Base-by-base conservation (phyloP, 2,329 filamentous ascomycete species). In the Epicoccum nigrum region DNA sequence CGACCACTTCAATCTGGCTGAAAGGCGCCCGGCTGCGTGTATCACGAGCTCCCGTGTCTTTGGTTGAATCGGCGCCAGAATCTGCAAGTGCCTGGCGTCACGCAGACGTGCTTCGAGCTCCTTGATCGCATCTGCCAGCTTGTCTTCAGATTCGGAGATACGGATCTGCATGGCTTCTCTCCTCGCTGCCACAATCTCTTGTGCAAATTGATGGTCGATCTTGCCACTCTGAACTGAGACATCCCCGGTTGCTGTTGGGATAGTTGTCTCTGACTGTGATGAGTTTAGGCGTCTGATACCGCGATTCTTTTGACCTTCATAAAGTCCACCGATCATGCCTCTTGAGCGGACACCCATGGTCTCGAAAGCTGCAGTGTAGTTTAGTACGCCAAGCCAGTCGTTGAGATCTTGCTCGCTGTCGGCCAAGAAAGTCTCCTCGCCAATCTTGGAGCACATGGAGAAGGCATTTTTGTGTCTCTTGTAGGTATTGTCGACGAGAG, bases 401-500 rank as follows among this genome's bases (percentile, higher is more conserved):
- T 97, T 96, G 82, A 96, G 86, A 64, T 99, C 94, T 1, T 85
- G 80, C 64, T 99, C 94, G 45, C 86, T 91, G 63, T 97, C 92
- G 4, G 94, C 93, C 15, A 97, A 78, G 30, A 99, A 87, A 0
- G 93, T 87, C 69, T 99, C 94, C 66, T 99, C 93, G 1, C 91
- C 89, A 58, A 61, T 63, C 45, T 94, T 90, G 23, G 91, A 86
- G 53, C 96, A 89, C 64, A 97, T 93, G 12, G 92, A 82, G 67
- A 99, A 97, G 0, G 94, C 90, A 72, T 97, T 86, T 74, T 97
- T 99, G 75, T 99, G 94, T 72, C 91, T 94, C 73, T 88, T 96
- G 72, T 99, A 99, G 7, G 83, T 89, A 2, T 84, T 82, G 72
- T 99, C 94, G 33, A 91, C 80, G 31, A 99, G 79, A 8, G 93